phyloP scores from a whole-genome alignment of 768 basidiomycete genomes.

The Amanita exitialis region DNA sequence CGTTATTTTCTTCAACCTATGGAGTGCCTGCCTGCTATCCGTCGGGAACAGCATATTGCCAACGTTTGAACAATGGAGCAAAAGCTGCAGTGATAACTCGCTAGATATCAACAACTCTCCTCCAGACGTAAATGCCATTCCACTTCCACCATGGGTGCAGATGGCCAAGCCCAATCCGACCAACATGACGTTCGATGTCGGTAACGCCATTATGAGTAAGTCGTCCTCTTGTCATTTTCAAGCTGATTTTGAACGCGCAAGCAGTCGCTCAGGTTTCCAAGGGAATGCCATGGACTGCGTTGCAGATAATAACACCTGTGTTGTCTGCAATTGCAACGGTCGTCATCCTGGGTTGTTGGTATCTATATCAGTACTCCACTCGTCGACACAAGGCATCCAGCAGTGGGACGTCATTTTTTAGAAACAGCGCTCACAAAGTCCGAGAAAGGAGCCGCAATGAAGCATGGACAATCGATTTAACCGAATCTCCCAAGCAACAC shows the following conservation, averaged over 20 bases:
- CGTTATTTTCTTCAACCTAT: conserved; percentile 5
- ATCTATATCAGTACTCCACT: not conserved
- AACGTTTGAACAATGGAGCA: conserved; percentile 1
- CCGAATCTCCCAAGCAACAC: not conserved
- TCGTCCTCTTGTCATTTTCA: not conserved
- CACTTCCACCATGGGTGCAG: not conserved
- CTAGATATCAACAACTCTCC: not conserved
- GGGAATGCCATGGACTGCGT: not conserved
- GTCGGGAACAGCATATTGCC: not conserved
- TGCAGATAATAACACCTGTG: conserved; percentile 2
- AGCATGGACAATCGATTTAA: not conserved
- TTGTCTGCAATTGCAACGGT: not conserved
- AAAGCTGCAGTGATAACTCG: not conserved
- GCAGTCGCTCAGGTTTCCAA: not conserved
- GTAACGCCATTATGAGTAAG: conserved; percentile 1
- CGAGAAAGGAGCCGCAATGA: not conserved
- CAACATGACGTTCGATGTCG: conserved; percentile 3
- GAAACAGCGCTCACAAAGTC: not conserved
- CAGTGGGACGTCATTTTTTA: not conserved
- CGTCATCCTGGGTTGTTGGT: not conserved
- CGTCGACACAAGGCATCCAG: no score
- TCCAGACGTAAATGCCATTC: not conserved
- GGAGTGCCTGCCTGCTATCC: conserved; percentile 5
- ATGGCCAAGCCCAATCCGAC: conserved; percentile 1
- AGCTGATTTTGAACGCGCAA: not conserved